Evolutionary conservation across 805 yeast species (phyloP), one percentile per base, ranked within the genome.

Genomic region (Suhomyces sp.): DNA sequence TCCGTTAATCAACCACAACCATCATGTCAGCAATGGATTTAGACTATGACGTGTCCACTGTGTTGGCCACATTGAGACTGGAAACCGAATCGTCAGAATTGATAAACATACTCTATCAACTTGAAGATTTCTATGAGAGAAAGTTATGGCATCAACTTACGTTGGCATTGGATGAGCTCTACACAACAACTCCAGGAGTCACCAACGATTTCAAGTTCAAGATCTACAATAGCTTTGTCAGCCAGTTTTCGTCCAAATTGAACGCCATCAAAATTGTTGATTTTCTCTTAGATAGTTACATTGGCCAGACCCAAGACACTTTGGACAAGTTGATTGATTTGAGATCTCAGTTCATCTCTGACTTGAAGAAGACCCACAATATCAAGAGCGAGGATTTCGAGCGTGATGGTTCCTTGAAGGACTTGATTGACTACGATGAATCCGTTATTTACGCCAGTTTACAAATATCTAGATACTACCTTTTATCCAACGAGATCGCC

Each of bases 81-180:
- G 83, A 81, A 51, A 70, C 80, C 4, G 86, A 83, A 39, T 48
- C 54, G 10, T 65, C 76, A 3, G 87, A 81, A 25, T 67, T 88
- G 34, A 68, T 78, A 7, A 75, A 79, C 19, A 58, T 71, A 6
- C 74, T 83, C 49, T 81, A 77, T 53, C 74, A 77, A 35, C 74
- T 91, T 55, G 97, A 90, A 54, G 96, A 88, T 50, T 69, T 71
- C 38, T 84, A 87, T 63, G 96, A 88, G 54, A 72, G 95, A 48
- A 88, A 88, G 60, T 74, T 91, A 56, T 93, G 97, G 97, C 95
- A 83, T 65, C 98, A 93, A 68, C 74, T 93, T 55, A 86, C 96
- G 2, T 76, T 77, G 42, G 62, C 77, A 5, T 67, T 93, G 38
- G 67, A 66, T 22, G 73, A 72, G 43, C 75, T 90, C 53, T 91